phyloP scores from a whole-genome alignment of 192 early-diverging fungal species.

The Geranomyces michiganensis region DNA sequence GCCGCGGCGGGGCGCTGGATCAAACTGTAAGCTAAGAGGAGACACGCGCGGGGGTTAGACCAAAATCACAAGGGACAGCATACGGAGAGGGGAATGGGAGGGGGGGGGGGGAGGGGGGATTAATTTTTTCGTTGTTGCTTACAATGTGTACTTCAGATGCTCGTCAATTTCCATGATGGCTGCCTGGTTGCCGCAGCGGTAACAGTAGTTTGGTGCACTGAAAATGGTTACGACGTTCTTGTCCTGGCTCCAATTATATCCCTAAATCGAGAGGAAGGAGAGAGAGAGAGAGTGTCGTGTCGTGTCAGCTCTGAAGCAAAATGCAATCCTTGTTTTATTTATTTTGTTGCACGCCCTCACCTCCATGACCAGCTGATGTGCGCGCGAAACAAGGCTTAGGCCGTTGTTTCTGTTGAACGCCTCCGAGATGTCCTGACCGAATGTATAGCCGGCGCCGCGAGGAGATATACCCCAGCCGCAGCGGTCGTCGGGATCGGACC shows the following conservation, averaged over 20 bases:
- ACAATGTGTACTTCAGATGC: slow-evolving; percentile 99
- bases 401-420: slow-evolving; percentile 90
- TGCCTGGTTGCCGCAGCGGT: slow-evolving; percentile 99
- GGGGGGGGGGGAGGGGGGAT: too few relatives aligned
- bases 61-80: too few relatives aligned
- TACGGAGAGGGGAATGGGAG: background rate
- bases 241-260: slow-evolving; percentile 99
- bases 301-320: too few relatives aligned
- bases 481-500: slow-evolving; percentile 93
- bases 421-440: slow-evolving; percentile 90
- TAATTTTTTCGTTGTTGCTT: slow-evolving; percentile 37
- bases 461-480: slow-evolving; percentile 94
- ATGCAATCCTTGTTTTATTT: too few relatives aligned
- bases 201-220: slow-evolving; percentile 99
- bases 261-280: too few relatives aligned
- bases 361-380: slow-evolving; percentile 97
- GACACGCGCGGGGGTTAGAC: background rate
- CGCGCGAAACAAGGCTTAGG: slow-evolving; percentile 94
- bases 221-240: slow-evolving; percentile 99
- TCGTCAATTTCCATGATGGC: slow-evolving; percentile 99
- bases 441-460: slow-evolving; percentile 96
- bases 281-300: too few relatives aligned
- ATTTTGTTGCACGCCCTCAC: slow-evolving; percentile 34
- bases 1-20: slow-evolving; percentile 94
- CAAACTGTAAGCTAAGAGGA: slow-evolving; percentile 76